These are phyloP conservation scores for Striga hermonthica DNA, from an alignment of 305 asterid species.

Conservation along the genomic window DNA sequence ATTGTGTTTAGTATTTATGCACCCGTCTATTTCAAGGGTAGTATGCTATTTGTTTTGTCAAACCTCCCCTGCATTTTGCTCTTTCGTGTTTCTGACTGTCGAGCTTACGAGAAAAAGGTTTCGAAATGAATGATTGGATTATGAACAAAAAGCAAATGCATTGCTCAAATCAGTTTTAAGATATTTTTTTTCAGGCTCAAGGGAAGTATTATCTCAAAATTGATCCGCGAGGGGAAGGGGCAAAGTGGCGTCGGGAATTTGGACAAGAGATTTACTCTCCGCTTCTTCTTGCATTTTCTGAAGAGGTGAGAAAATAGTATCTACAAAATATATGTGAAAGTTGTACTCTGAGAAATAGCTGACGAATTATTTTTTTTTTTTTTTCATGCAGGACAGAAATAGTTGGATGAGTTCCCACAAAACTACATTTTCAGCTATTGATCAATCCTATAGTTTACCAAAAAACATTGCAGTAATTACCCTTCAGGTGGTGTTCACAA, in stretches of 20 bases:
- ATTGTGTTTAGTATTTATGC: conserved; percentile 6
- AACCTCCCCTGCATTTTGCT: conserved; percentile 18
- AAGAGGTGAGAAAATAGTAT: conserved; percentile 49
- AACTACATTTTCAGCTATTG: conserved; percentile 71
- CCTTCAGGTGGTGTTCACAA: conserved; percentile 59
- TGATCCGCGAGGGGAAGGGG: conserved; percentile 85
- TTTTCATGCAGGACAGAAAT: conserved; percentile 45
- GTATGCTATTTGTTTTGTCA: neutral
- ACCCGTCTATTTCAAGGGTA: conserved; percentile 20
- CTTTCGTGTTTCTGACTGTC: conserved; percentile 19
- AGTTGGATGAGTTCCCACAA: conserved; percentile 50
- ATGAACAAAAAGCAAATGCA: conserved; percentile 3
- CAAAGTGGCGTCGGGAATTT: conserved; percentile 90
- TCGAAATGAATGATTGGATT: conserved; percentile 25
- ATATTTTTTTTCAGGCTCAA: conserved; percentile 47
- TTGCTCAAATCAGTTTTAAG: conserved; percentile 19
- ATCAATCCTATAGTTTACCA: conserved; percentile 78
- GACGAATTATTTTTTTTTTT: conserved; percentile 15
- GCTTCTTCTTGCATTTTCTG: conserved; percentile 82
- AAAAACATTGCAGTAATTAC: conserved; percentile 75
- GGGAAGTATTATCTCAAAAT: conserved; percentile 75
- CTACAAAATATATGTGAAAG: conserved; percentile 9
- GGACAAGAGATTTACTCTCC: conserved; percentile 97
- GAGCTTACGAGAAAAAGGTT: conserved; percentile 3
- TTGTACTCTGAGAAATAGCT: conserved; percentile 7